Conservation (phyloP, 257 asterid genomes). For the Ajuga chamaepitys region DNA sequence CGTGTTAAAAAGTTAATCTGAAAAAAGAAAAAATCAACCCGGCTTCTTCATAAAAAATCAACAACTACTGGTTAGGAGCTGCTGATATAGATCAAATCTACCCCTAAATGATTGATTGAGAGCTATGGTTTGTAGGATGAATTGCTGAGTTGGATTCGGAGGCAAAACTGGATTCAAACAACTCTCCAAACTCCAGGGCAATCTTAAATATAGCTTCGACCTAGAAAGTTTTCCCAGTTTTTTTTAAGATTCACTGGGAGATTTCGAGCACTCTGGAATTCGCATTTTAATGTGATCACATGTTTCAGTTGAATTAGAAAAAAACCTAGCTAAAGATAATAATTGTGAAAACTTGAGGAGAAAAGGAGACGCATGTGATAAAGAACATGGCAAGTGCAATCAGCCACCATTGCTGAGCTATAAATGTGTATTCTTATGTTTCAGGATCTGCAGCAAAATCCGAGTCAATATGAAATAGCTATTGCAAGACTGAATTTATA, state of each 20-base stretch:
- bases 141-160: conserved; percentile 73
- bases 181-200: conserved; percentile 29
- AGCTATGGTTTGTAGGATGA: conserved; percentile 74
- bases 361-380: no score
- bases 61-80: not conserved
- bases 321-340: no score
- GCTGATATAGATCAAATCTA: not conserved
- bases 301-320: not conserved
- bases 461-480: no score
- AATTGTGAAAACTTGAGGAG: no score
- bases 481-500: not conserved
- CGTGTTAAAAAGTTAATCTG: not conserved
- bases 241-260: conserved; percentile 12
- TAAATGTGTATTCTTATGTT: no score
- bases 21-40: no score
- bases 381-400: no score
- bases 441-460: no score
- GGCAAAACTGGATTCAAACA: conserved; percentile 38
- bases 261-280: not conserved
- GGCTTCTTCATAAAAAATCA: no score
- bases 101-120: conserved; percentile 18
- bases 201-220: conserved; percentile 24
- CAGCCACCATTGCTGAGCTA: no score
- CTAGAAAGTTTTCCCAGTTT: not conserved
- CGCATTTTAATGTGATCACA: conserved; percentile 9